Percentiles rank a stretch among this genome's conserved stretches.
Conservation (phyloP, 2,329 filamentous ascomycete genomes). For the Dothideomycetes sp. region DNA sequence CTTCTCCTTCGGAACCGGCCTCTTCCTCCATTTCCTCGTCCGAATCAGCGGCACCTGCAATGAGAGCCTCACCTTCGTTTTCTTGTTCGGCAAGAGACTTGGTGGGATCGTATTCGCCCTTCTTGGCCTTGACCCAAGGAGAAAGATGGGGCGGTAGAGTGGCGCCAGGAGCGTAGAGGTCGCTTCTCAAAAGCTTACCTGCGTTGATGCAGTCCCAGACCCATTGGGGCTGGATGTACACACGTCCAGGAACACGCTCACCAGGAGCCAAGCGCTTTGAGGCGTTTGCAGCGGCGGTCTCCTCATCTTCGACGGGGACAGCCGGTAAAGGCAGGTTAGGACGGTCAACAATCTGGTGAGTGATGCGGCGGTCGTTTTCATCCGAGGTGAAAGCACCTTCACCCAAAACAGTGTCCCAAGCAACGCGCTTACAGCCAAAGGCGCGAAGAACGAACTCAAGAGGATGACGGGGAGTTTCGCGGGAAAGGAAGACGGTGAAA, state of each 20-base stretch:
- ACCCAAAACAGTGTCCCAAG: conserved; percentile 85
- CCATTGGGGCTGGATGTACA: conserved; percentile 95
- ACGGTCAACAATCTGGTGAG: conserved; percentile 91
- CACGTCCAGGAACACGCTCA: conserved; percentile 77
- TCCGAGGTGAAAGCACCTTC: conserved; percentile 87
- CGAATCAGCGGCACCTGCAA: conserved; percentile 28
- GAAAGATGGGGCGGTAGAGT: conserved; percentile 89
- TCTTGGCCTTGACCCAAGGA: conserved; percentile 82
- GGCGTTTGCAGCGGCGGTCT: conserved; percentile 47
- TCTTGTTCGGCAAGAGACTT: conserved; percentile 79
- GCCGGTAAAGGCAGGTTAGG: conserved; percentile 54
- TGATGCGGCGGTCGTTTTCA: conserved; percentile 80
- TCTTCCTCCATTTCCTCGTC: conserved; percentile 31
- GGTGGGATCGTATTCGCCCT: conserved; percentile 86
- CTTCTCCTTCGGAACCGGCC: conserved; percentile 31
- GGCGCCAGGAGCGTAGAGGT: conserved; percentile 82
- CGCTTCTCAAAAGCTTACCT: conserved; percentile 74
- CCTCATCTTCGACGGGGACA: conserved; percentile 39
- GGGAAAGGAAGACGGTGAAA: conserved; percentile 85
- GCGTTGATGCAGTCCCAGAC: conserved; percentile 96
- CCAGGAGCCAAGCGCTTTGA: conserved; percentile 45
- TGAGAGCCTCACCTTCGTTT: conserved; percentile 72
- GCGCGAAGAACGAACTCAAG: conserved; percentile 88
- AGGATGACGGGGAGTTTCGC: conserved; percentile 82
- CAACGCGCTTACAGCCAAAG: conserved; percentile 92